These are phyloP conservation scores for Durio zibethinus DNA, from an alignment of 345 rosid species.

Conservation along the genomic window DNA sequence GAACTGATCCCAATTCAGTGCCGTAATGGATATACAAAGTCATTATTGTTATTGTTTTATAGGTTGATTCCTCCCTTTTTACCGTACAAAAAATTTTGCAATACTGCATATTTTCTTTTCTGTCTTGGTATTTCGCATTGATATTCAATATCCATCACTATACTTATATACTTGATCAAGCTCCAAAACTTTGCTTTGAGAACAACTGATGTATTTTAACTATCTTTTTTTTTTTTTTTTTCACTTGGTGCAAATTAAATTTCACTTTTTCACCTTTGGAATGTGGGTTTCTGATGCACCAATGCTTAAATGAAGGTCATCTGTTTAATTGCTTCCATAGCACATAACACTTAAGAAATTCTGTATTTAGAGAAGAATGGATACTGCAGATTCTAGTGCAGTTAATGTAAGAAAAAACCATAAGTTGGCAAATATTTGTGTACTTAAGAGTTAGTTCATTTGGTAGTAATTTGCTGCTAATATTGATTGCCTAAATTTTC, in stretches of 20 bases:
- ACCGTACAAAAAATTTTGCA: not conserved
- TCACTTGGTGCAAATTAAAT: too few species aligned
- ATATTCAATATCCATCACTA: not conserved
- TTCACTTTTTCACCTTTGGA: not conserved
- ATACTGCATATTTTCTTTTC: too few species aligned
- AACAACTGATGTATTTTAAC: not conserved
- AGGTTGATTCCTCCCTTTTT: not conserved
- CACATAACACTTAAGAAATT: not conserved
- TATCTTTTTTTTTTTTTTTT: too few species aligned
- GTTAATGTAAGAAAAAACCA: not conserved
- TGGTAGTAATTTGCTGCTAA: not conserved
- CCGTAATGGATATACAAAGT: not conserved
- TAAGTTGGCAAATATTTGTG: not conserved
- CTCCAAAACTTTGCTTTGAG: not conserved
- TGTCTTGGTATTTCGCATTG: not conserved
- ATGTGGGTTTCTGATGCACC: not conserved
- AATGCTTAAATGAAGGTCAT: not conserved
- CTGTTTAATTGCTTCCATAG: slow-evolving; percentile 2
- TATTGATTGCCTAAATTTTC: not conserved
- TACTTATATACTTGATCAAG: not conserved
- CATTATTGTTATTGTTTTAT: not conserved
- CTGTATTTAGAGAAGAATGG: not conserved
- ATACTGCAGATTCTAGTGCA: not conserved
- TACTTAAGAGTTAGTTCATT: not conserved
- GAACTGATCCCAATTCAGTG: not conserved